phyloP scores from a whole-genome alignment of 1,284 basidiomycete species.

The Trichosporon sp. region DNA sequence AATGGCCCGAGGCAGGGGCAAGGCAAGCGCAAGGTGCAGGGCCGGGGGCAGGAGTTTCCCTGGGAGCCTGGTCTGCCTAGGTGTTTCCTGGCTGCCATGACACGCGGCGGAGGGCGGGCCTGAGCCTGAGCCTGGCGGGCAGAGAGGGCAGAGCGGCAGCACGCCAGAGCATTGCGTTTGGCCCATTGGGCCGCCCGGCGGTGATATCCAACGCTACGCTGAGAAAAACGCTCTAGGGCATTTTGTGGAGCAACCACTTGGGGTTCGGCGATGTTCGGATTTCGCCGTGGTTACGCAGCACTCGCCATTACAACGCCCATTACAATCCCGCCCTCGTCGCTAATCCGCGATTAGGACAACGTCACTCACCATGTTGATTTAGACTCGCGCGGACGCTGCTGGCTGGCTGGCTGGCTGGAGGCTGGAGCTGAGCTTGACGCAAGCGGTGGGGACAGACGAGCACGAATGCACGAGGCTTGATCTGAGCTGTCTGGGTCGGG shows the following conservation, averaged over 20 bases:
- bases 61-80: background rate
- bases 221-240: background rate
- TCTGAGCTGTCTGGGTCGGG: background rate
- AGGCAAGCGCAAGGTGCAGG: background rate
- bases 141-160: background rate
- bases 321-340: background rate
- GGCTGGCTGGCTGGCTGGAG: background rate
- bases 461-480: background rate
- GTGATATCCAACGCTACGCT: conserved; percentile 2
- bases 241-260: conserved; percentile 4
- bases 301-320: background rate
- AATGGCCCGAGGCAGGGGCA: conserved; percentile 3
- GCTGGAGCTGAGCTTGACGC: conserved; percentile 1
- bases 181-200: background rate
- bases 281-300: background rate
- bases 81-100: background rate
- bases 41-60: background rate
- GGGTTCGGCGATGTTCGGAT: conserved; percentile 11
- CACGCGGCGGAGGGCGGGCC: conserved; percentile 1
- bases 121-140: background rate
- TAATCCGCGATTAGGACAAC: background rate
- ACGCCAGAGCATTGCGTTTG: background rate
- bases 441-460: background rate
- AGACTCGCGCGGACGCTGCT: background rate
- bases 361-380: conserved; percentile 3